Base-by-base conservation (phyloP, 2,329 filamentous ascomycete species). In the Talaromyces sp. region DNA sequence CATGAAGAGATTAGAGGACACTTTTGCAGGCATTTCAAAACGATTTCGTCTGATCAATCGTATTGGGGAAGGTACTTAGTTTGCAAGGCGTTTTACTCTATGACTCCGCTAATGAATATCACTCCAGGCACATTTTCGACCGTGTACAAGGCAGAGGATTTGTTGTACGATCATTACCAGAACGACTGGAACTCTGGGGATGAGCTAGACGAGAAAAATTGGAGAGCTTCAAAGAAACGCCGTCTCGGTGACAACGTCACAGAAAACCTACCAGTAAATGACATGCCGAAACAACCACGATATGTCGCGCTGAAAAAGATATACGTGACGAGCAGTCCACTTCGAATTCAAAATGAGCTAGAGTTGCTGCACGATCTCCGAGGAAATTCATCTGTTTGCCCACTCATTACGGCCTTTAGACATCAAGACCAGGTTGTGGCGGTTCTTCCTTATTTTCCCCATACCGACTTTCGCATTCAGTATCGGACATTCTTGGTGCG, bases 301-400 rank as follows among this genome's bases (percentile, higher is more conserved):
- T 98, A 89, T 72, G 96, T 99, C 66, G 95, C 96, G 21, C 91
- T 99, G 77, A 99, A 99, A 80, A 99, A 99, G 80, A 99, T 99
- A 69, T 99, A 99, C 76, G 95, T 98, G 67, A 99, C 96, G 0
- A 97, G 93, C 66, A 97, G 92, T 68, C 95, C 95, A 0, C 84
- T 88, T 31, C 90, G 95, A 52, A 98, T 99, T 69, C 86, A 96
- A 72, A 99, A 99, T 78, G 95, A 99, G 77, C 87, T 99, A 18
- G 93, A 98, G 70, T 84, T 99, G 23, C 85, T 99, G 23, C 87
- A 96, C 73, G 92, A 96, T 73, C 84, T 99, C 8, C 86, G 90
- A 57, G 86, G 89, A 62, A 96, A 90, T 64, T 84, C 86, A 42
- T 92, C 91, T 1, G 93, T 99, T 28, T 98, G 95, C 69, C 93